phyloP scores from a whole-genome alignment of 2,329 filamentous ascomycete species.

The Penicillium griseofulvum region DNA sequence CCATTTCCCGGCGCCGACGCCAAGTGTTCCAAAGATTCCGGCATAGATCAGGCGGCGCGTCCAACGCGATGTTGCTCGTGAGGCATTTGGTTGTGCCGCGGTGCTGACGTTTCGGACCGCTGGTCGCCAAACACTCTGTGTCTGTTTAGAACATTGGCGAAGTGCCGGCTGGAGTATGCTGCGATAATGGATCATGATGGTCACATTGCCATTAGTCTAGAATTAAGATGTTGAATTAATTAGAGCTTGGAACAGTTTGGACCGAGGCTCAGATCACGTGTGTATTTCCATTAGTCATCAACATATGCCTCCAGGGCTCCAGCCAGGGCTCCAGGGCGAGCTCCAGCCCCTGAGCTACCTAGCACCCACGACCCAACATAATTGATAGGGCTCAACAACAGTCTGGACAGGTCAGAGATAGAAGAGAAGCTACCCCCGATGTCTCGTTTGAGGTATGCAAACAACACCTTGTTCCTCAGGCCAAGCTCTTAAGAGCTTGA shows the following conservation, averaged over 20 bases:
- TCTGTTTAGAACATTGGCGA: conserved; percentile 8
- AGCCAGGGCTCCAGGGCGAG: too few relatives aligned
- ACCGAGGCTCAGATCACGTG: conserved; percentile 7
- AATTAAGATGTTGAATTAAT: neutral
- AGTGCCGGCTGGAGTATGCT: conserved; percentile 24
- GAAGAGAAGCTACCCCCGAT: too few relatives aligned
- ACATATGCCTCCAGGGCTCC: neutral
- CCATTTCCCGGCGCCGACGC: conserved; percentile 26
- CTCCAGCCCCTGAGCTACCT: too few relatives aligned
- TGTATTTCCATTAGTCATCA: neutral
- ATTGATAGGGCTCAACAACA: too few relatives aligned
- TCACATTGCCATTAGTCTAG: conserved; percentile 19
- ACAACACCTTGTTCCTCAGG: too few relatives aligned
- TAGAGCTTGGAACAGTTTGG: neutral
- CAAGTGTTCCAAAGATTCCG: conserved; percentile 35
- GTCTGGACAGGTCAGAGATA: too few relatives aligned
- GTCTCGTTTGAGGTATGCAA: too few relatives aligned
- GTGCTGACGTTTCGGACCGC: conserved; percentile 22
- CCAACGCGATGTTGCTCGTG: conserved; percentile 30
- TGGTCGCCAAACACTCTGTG: conserved; percentile 4
- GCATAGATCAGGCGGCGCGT: conserved; percentile 36
- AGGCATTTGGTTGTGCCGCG: conserved; percentile 15
- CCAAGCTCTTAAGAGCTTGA: too few relatives aligned
- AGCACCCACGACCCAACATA: too few relatives aligned
- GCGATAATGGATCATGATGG: conserved; percentile 28